Evolutionary conservation across 768 basidiomycete species (phyloP).

Genomic region (Tulasnella sp.): DNA sequence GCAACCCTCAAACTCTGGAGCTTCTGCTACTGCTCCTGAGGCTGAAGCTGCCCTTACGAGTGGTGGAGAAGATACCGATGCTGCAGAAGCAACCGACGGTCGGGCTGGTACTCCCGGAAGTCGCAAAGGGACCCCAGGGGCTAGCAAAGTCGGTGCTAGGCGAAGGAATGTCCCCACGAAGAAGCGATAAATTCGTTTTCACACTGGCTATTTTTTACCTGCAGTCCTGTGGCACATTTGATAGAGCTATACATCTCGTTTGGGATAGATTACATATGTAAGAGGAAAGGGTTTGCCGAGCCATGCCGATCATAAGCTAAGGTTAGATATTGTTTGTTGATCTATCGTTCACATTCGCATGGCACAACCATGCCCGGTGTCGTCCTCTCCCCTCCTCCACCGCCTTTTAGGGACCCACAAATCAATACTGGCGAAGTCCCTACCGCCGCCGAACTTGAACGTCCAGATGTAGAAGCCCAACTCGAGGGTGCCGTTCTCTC

Average conservation of each 20-base stretch:
- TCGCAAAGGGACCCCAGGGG: not conserved
- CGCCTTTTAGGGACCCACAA: not conserved
- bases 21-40: not conserved
- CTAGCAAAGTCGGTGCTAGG: conserved; percentile 10
- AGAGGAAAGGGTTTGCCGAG: no score
- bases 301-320: no score
- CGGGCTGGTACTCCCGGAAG: not conserved
- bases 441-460: not conserved
- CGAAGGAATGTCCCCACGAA: conserved; percentile 9
- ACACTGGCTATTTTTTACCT: not conserved
- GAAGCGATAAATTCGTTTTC: not conserved
- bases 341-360: not conserved
- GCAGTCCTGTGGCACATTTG: no score
- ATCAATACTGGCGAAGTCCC: not conserved
- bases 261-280: no score
- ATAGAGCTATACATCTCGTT: no score
- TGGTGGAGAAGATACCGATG: conserved; percentile 15
- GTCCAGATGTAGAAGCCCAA: conserved; percentile 1
- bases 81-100: conserved; percentile 7
- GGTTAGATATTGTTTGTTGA: not conserved
- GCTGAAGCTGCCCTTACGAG: conserved; percentile 15
- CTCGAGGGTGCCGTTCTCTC: not conserved
- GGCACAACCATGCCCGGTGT: not conserved
- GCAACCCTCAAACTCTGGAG: not conserved
- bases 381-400: not conserved